Evolutionary conservation across 352 stramenopile species (phyloP).

Genomic region (Elongisporangium undulatum): DNA sequence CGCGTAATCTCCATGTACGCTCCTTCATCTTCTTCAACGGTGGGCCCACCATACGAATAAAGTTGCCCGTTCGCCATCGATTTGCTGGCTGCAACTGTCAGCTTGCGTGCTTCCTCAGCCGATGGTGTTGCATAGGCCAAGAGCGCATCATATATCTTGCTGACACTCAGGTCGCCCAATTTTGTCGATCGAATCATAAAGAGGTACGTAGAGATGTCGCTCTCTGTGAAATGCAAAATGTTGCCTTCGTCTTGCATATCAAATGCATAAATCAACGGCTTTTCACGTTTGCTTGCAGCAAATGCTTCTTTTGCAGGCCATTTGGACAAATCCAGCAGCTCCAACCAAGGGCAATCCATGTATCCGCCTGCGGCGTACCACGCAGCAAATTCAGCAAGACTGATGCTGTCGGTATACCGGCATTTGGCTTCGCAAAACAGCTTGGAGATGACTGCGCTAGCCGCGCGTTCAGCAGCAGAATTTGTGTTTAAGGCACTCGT

Average conservation of each 20-base stretch:
- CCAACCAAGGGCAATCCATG: conserved; percentile 94
- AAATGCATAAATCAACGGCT: conserved; percentile 81
- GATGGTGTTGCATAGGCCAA: conserved; percentile 67
- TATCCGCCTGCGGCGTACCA: conserved; percentile 96
- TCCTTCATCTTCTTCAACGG: conserved; percentile 81
- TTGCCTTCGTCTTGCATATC: conserved; percentile 82
- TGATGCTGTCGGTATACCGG: conserved; percentile 75
- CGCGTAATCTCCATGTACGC: conserved; percentile 74
- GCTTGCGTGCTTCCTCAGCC: conserved; percentile 44
- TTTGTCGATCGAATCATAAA: conserved; percentile 82
- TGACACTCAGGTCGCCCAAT: conserved; percentile 60
- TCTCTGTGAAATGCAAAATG: conserved; percentile 83
- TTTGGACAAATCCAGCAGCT: conserved; percentile 95
- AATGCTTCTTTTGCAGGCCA: conserved; percentile 90
- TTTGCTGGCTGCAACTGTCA: conserved; percentile 28
- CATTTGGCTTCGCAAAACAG: conserved; percentile 72
- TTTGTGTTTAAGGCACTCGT: conserved; percentile 70
- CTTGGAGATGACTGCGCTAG: conserved; percentile 90
- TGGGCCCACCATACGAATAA: conserved; percentile 58
- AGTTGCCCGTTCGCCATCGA: conserved; percentile 47
- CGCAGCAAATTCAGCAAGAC: conserved; percentile 93
- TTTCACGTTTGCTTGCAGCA: conserved; percentile 82
- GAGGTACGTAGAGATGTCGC: conserved; percentile 83
- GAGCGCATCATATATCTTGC: conserved; percentile 77
- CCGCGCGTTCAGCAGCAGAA: conserved; percentile 77